Evolutionary conservation across 768 basidiomycete genomes (phyloP).

Genomic region (Podaxis sp.): DNA sequence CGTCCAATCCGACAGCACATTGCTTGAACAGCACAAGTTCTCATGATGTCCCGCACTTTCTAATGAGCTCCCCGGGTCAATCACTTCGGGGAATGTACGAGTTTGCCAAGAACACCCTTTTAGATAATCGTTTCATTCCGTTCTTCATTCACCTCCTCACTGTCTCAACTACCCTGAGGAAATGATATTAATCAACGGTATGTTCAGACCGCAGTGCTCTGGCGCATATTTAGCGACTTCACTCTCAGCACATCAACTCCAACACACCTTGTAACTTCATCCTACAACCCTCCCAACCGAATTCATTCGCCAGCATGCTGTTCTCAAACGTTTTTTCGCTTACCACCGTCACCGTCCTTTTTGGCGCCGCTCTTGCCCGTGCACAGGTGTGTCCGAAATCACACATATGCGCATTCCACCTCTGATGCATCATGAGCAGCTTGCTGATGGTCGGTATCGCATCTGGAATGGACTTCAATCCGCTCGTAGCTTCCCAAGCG

Average conservation of each 20-base stretch:
- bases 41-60: no score
- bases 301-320: background rate
- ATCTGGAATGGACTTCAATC: slow-evolving; percentile 9
- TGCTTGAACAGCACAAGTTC: no score
- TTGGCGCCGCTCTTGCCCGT: background rate
- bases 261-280: background rate
- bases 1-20: no score
- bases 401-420: background rate
- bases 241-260: background rate
- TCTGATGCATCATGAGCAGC: background rate
- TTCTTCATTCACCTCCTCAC: background rate
- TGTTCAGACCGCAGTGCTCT: background rate
- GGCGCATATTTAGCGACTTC: background rate
- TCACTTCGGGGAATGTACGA: no score
- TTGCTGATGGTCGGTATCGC: slow-evolving; percentile 7
- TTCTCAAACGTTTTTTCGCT: background rate
- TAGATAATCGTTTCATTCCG: background rate
- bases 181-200: background rate
- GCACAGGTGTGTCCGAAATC: background rate
- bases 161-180: background rate
- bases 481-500: slow-evolving; percentile 10
- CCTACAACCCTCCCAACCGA: background rate
- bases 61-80: no score
- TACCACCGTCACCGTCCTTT: background rate
- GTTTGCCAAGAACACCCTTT: background rate